A percentile compares a stretch with the other conserved stretches of the same genome.
Evolutionary conservation across 2,329 filamentous ascomycete species (phyloP).

Genomic region (Dendrostoma leiphaemia): DNA sequence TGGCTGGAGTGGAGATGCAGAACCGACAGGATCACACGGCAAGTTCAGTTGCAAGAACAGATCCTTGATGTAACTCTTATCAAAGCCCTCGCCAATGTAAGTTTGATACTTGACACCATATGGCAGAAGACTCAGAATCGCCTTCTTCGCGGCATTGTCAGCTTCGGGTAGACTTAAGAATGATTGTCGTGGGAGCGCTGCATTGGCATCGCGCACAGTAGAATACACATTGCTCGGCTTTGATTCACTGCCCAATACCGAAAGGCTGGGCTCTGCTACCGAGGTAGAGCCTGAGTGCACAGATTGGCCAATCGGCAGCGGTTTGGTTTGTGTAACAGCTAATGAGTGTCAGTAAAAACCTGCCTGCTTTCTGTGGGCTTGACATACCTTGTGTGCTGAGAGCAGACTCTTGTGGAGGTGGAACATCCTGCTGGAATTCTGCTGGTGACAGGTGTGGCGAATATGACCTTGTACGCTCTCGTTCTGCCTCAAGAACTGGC

Average conservation of each 20-base stretch:
- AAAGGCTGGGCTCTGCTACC: background rate
- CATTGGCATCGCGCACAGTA: background rate
- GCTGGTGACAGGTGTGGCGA: slow-evolving; percentile 50
- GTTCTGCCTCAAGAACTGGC: slow-evolving; percentile 28
- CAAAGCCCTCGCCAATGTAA: slow-evolving; percentile 71
- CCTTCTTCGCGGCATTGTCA: slow-evolving; percentile 61
- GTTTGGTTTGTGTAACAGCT: background rate
- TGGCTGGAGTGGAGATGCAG: background rate
- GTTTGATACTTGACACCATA: slow-evolving; percentile 72
- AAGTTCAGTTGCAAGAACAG: slow-evolving; percentile 71
- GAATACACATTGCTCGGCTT: background rate
- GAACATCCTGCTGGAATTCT: slow-evolving; percentile 37
- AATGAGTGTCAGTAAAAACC: background rate
- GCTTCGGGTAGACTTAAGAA: slow-evolving; percentile 38
- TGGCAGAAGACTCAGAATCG: slow-evolving; percentile 62
- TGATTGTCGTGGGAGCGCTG: background rate
- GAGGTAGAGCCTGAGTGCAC: background rate
- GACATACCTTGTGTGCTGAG: background rate
- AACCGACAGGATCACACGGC: slow-evolving; percentile 32
- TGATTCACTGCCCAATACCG: background rate
- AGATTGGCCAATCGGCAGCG: background rate
- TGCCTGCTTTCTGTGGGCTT: background rate
- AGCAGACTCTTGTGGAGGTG: background rate
- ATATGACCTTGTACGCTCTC: slow-evolving; percentile 51
- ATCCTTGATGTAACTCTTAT: slow-evolving; percentile 57